Base-by-base conservation (phyloP, 2,329 filamentous ascomycete genomes). In the Penicillium sp. region DNA sequence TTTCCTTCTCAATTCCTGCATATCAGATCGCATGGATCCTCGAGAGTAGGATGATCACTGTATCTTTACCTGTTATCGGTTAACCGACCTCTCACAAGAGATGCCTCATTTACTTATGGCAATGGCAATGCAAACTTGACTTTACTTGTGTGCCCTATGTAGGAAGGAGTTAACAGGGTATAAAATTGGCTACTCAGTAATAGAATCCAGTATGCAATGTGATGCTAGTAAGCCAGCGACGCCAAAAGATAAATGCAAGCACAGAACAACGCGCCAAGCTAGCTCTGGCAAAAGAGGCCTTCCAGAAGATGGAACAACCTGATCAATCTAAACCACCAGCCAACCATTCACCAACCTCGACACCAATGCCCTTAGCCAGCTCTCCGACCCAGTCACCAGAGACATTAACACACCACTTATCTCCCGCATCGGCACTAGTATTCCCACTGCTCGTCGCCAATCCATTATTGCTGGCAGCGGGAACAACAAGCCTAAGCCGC, bases 351-450 rank as follows among this genome's bases (percentile, higher is more conserved):
- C 72, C 73, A 55, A 75, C 71, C 51, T 73, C 71, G 41, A 76
- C 67, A 7, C 72, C 71, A 53, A 76, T 69, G 0, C 66, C 69
- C 56, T 71, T 72, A 2, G 71, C 73, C 61, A 75, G 56, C 33
- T 71, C 70, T 4, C 69, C 72, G 38, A 76, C 70, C 72, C 72
- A 75, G 40, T 75, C 72, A 5, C 72, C 71, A 18, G 69, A 72
- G 7, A 76, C 70, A 62, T 75, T 75, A 12, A 75, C 69, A 49
- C 69, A 71, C 75, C 75, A 77, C 45, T 75, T 77, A 53, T 74
- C 74, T 4, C 67, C 69, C 3, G 64, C 67, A 54, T 72, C 71
- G 14, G 69, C 65, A 19, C 63, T 66, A 3, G 66, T 70, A 46
- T 66, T 69, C 10, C 64, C 67, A 42, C 60, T 67, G 14, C 62